Conservation (phyloP, 129 eudicot genomes). For the Pittosporum tobira region DNA sequence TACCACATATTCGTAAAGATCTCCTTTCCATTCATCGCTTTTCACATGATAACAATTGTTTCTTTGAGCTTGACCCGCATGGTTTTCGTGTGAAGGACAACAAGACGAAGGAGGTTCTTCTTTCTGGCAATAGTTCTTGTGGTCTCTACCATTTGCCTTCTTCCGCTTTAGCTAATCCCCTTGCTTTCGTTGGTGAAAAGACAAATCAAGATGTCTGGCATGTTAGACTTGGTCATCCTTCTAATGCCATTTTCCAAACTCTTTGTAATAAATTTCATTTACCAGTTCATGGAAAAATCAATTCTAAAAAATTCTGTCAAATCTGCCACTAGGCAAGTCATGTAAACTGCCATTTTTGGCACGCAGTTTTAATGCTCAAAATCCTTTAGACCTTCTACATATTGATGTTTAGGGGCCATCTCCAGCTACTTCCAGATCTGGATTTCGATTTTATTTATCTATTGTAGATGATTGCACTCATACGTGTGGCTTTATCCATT, state of each 20-base stretch:
- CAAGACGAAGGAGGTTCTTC: neutral
- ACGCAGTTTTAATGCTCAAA: neutral
- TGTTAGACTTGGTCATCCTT: neutral
- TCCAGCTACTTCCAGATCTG: neutral
- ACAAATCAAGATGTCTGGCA: neutral
- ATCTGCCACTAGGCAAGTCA: neutral
- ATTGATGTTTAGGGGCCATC: neutral
- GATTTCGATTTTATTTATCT: neutral
- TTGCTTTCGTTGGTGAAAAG: neutral
- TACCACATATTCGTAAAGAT: neutral
- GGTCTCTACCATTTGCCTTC: neutral
- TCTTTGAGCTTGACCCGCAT: neutral
- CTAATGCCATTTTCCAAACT: neutral
- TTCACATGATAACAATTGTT: neutral
- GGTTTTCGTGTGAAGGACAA: neutral
- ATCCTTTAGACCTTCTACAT: neutral
- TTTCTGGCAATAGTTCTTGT: neutral
- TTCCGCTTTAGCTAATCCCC: neutral
- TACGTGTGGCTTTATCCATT: neutral
- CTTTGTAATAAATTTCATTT: neutral
- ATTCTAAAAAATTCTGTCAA: neutral
- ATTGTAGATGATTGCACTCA: neutral
- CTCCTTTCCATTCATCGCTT: neutral
- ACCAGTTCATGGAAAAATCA: neutral
- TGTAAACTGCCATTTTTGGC: neutral